These are phyloP conservation scores for Fusarium kyushuense DNA, from an alignment of 2,329 filamentous ascomycete species.

Conservation along the genomic window DNA sequence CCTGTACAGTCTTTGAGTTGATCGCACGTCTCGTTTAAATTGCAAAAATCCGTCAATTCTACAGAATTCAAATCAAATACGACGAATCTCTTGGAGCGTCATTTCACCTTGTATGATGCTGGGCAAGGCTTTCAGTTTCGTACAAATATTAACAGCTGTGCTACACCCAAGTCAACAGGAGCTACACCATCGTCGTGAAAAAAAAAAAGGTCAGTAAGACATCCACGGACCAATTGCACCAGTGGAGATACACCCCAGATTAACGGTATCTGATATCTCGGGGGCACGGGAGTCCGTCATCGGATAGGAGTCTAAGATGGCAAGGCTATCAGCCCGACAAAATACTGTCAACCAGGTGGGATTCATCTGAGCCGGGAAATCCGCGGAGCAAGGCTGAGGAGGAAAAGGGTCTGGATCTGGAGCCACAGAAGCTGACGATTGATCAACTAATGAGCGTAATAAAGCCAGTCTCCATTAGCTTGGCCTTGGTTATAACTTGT, in stretches of 20 bases:
- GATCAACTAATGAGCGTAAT: slow-evolving; percentile 21
- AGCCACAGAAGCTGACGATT: slow-evolving; percentile 24
- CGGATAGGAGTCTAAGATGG: slow-evolving; percentile 14
- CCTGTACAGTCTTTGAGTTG: no score
- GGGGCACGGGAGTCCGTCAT: slow-evolving; percentile 22
- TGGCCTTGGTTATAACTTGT: not conserved
- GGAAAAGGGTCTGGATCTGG: not conserved
- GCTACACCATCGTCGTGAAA: not conserved
- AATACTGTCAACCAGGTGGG: not conserved
- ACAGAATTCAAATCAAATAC: not conserved
- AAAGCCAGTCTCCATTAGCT: slow-evolving; percentile 1
- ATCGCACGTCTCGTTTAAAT: not conserved
- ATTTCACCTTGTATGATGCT: not conserved
- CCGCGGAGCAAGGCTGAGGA: slow-evolving; percentile 9
- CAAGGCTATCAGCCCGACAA: not conserved
- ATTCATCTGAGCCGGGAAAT: slow-evolving; percentile 2
- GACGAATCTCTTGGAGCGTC: no score
- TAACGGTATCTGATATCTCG: slow-evolving; percentile 36
- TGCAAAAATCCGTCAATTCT: not conserved
- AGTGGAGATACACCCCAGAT: slow-evolving; percentile 44
- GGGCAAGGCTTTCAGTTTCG: not conserved
- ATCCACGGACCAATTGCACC: slow-evolving; percentile 18
- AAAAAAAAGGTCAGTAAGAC: not conserved
- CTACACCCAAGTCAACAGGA: not conserved
- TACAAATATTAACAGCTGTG: not conserved